Percentiles rank a stretch among this genome's conserved stretches.
phyloP scores from a whole-genome alignment of 139 green algal species.

The Picochlorum sp. region DNA sequence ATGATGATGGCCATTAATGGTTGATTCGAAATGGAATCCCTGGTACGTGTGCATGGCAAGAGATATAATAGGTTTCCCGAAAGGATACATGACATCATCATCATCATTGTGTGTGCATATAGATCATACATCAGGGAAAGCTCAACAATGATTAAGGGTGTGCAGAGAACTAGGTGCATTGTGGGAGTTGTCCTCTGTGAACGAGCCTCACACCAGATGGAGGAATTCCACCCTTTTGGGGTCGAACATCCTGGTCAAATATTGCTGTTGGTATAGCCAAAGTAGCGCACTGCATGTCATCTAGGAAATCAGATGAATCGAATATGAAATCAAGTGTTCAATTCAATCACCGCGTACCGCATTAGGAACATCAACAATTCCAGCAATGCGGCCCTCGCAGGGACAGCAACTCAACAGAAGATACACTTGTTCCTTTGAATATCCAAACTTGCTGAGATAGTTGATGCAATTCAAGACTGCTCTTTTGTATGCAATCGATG shows the following conservation, averaged over 20 bases:
- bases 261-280: slow-evolving; percentile 1
- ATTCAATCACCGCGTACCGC: not conserved
- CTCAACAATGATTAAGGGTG: too few species aligned
- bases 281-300: not conserved
- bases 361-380: slow-evolving; percentile 71
- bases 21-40: too few species aligned
- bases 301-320: too few species aligned
- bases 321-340: slow-evolving; percentile 4
- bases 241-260: slow-evolving; percentile 9
- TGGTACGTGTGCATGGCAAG: too few species aligned
- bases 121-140: too few species aligned
- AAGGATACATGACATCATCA: too few species aligned
- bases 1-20: too few species aligned
- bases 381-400: slow-evolving; percentile 56
- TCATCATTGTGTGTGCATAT: too few species aligned
- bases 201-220: too few species aligned
- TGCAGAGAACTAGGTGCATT: too few species aligned
- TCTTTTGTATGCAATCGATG: slow-evolving; percentile 64
- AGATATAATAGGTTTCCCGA: too few species aligned
- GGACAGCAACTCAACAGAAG: slow-evolving; percentile 69
- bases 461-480: slow-evolving; percentile 67
- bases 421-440: slow-evolving; percentile 63
- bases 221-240: slow-evolving; percentile 1
- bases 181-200: too few species aligned
- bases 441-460: slow-evolving; percentile 68